Conservation (phyloP, 2,329 filamentous ascomycete genomes). For the Claviceps arundinis region DNA sequence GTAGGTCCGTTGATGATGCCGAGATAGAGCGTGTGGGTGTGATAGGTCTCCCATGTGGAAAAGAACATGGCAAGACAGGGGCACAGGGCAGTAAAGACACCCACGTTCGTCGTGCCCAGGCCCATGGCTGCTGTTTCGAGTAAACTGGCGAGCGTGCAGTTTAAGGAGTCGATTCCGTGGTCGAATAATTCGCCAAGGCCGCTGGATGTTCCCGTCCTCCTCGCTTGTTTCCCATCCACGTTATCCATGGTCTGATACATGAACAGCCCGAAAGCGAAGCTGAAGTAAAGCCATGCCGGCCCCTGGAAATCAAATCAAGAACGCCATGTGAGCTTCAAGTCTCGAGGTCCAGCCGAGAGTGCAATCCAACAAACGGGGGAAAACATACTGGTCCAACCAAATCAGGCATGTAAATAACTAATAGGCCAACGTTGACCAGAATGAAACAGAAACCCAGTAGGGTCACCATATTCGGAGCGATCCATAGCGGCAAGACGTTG, state of each 20-base stretch:
- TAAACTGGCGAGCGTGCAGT: slow-evolving; percentile 86
- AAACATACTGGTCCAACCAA: slow-evolving; percentile 68
- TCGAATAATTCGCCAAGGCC: slow-evolving; percentile 94
- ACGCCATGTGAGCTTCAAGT: neutral
- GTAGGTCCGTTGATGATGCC: slow-evolving; percentile 96
- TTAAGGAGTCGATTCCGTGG: slow-evolving; percentile 95
- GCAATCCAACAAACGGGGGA: neutral
- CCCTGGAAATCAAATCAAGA: slow-evolving; percentile 34
- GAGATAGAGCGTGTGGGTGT: slow-evolving; percentile 92
- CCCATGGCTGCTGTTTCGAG: slow-evolving; percentile 90
- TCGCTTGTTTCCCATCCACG: slow-evolving; percentile 93
- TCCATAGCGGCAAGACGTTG: slow-evolving; percentile 82
- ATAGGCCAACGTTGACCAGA: slow-evolving; percentile 60
- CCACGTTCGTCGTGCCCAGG: slow-evolving; percentile 68
- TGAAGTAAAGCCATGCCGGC: slow-evolving; percentile 87
- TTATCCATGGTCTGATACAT: slow-evolving; percentile 99
- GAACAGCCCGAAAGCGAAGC: slow-evolving; percentile 90
- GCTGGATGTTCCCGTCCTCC: slow-evolving; percentile 87
- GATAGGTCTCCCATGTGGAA: slow-evolving; percentile 98
- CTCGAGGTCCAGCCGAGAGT: neutral
- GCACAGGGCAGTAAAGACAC: slow-evolving; percentile 81
- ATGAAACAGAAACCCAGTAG: slow-evolving; percentile 92
- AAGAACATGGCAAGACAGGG: slow-evolving; percentile 98
- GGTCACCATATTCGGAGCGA: slow-evolving; percentile 96
- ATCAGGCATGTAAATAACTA: slow-evolving; percentile 77